Evolutionary conservation across 306 rosid genomes (phyloP).

Genomic region (Lathyrus aphaca): DNA sequence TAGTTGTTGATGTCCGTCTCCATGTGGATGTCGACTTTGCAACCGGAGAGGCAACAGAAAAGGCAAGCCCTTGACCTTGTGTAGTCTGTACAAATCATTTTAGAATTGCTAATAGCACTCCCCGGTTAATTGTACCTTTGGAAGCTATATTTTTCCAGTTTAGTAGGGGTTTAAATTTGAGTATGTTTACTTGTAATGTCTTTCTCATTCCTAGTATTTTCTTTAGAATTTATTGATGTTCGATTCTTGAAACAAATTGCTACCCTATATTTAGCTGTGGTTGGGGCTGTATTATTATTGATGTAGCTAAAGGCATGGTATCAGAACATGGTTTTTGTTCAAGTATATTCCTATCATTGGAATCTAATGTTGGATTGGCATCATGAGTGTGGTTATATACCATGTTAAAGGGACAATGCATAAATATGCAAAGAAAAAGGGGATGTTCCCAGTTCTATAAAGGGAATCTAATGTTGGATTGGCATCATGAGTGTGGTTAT

Average conservation of each 20-base stretch:
- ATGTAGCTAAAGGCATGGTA: background rate
- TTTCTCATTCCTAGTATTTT: constrained; percentile 8
- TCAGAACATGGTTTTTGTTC: constrained; percentile 12
- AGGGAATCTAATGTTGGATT: too few relatives aligned
- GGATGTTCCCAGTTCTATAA: too few relatives aligned
- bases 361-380: too few relatives aligned
- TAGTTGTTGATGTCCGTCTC: constrained; percentile 63
- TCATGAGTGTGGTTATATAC: too few relatives aligned
- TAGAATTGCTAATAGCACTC: constrained; percentile 20
- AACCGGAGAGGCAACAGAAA: constrained; percentile 56
- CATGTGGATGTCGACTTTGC: constrained; percentile 53
- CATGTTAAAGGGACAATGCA: too few relatives aligned
- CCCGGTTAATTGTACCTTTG: constrained; percentile 11
- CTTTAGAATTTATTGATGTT: too few relatives aligned
- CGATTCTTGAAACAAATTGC: too few relatives aligned
- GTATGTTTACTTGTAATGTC: constrained; percentile 14
- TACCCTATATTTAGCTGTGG: background rate
- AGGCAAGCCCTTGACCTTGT: constrained; percentile 50
- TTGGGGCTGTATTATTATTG: constrained; percentile 1
- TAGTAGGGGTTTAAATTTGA: background rate
- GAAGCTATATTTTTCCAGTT: background rate
- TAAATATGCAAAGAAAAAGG: too few relatives aligned
- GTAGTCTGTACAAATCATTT: constrained; percentile 17
- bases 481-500: too few relatives aligned
- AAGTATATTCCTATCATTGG: background rate